Base-by-base conservation (phyloP, 2,329 filamentous ascomycete species). In the Apiospora phragmitis region DNA sequence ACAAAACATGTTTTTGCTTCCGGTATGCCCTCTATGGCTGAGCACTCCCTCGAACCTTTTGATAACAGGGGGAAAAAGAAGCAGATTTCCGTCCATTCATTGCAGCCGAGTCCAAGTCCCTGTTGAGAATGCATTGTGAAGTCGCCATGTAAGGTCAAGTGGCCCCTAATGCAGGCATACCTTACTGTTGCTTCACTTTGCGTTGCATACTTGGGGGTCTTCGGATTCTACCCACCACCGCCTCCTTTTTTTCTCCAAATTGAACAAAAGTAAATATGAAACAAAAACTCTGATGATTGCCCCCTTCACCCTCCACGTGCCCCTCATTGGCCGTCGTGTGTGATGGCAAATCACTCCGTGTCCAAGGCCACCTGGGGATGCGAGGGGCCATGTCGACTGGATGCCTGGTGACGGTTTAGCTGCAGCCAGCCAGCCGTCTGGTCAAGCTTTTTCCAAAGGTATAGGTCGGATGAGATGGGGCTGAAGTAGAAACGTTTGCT, bases 91-190 rank as follows among this genome's bases (percentile, higher is more conserved):
- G 21, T 18, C 43, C n/a, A 51, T 29, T 18, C 6, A 62, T 6
- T 38, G n/a, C 55, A 62, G 55, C 55, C 51, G 51, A 59, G 51
- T 59, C 55, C 55, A 38, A 62, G 55, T 62, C 29, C 55, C 49
- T 51, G 47, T 12, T 51, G 11, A 8, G 24, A n/a, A 16, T 51
- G 24, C 47, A 51, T 24, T 14, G 26, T 12, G 47, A 14, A 5
- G 24, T 14, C 24, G n/a, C 14, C 24, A 29, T 0, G 3, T 14
- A 12, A 26, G 24, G 47, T 51, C 47, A 26, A 16, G 24, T 51
- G 47, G 47, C 49, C 12, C 26, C 49, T 26, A 51, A 49, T 49
- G 45, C 45, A n/a, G 4, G n/a, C n/a, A 26, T 49, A 24, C 7
- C 8, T 11, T 24, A 12, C 6, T 29, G 49, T 14, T 29, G 24